Evolutionary conservation across 306 rosid genomes (phyloP).

Genomic region (Cucumis melo): DNA sequence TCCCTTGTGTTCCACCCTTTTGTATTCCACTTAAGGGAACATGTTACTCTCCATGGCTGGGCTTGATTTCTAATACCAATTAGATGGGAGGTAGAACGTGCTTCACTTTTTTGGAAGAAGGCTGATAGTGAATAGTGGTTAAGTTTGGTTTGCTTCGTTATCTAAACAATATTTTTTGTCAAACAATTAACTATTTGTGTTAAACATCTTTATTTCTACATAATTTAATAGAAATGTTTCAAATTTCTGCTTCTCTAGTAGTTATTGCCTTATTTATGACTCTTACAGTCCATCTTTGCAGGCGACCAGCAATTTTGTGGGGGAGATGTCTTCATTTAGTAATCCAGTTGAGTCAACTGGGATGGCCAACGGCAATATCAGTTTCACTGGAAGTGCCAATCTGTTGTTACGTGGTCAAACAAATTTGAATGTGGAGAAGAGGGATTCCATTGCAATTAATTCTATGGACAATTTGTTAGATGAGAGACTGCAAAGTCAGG

Average conservation of each 20-base stretch:
- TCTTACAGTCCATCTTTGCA: slow-evolving; percentile 20
- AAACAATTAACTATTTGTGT: neutral
- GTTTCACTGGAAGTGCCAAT: slow-evolving; percentile 23
- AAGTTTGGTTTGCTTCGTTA: neutral
- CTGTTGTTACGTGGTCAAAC: slow-evolving; percentile 26
- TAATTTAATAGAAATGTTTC: neutral
- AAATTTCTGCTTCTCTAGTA: neutral
- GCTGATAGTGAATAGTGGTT: too few species aligned
- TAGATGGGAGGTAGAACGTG: neutral
- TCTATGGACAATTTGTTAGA: slow-evolving; percentile 22
- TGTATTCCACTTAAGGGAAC: neutral
- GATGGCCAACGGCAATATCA: slow-evolving; percentile 19
- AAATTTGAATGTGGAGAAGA: slow-evolving; percentile 27
- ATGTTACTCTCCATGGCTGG: neutral
- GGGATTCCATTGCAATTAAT: slow-evolving; percentile 16
- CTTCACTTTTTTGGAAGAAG: neutral
- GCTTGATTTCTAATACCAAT: neutral
- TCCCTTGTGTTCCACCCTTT: neutral
- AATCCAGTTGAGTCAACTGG: slow-evolving; percentile 25
- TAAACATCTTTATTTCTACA: neutral
- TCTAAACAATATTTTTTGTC: neutral
- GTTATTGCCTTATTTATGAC: neutral
- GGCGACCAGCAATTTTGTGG: slow-evolving; percentile 33
- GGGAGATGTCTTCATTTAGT: slow-evolving; percentile 25
- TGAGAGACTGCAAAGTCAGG: slow-evolving; percentile 61